These are phyloP conservation scores for Penicillium psychrosexuale DNA, from an alignment of 2,329 filamentous ascomycete species.

Conservation along the genomic window DNA sequence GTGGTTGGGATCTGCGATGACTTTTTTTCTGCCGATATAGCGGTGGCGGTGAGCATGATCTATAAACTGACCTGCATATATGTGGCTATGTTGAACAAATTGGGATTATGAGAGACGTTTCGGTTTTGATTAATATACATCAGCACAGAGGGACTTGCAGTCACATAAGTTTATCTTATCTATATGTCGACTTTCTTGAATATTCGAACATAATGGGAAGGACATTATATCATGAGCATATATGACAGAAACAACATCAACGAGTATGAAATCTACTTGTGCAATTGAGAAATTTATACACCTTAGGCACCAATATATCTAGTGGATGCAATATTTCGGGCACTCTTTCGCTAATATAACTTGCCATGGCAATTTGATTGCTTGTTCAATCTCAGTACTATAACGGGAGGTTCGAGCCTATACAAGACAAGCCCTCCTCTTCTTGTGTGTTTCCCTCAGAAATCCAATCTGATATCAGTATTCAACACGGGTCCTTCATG, in stretches of 20 bases:
- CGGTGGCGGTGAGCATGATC: neutral
- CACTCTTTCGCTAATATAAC: neutral
- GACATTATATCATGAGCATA: neutral
- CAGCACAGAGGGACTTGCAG: too few species aligned
- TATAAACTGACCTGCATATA: too few species aligned
- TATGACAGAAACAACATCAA: neutral
- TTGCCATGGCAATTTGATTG: neutral
- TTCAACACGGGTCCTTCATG: neutral
- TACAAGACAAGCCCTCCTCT: too few species aligned
- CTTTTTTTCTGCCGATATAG: slow-evolving; percentile 1
- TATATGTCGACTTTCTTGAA: neutral
- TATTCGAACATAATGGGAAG: neutral
- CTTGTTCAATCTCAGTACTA: neutral
- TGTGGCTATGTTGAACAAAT: neutral
- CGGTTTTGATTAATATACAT: neutral
- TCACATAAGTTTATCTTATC: neutral
- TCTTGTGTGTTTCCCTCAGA: neutral
- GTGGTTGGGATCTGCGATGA: slow-evolving; percentile 10
- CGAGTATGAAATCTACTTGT: neutral
- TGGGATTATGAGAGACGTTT: neutral
- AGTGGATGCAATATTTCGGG: neutral
- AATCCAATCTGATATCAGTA: neutral
- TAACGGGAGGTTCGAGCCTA: neutral
- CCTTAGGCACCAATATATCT: neutral
- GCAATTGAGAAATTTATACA: neutral